A percentile compares a stretch with the other conserved stretches of the same genome.
phyloP scores from a whole-genome alignment of 176 grass and related monocot genomes.

The Puya raimondii region DNA sequence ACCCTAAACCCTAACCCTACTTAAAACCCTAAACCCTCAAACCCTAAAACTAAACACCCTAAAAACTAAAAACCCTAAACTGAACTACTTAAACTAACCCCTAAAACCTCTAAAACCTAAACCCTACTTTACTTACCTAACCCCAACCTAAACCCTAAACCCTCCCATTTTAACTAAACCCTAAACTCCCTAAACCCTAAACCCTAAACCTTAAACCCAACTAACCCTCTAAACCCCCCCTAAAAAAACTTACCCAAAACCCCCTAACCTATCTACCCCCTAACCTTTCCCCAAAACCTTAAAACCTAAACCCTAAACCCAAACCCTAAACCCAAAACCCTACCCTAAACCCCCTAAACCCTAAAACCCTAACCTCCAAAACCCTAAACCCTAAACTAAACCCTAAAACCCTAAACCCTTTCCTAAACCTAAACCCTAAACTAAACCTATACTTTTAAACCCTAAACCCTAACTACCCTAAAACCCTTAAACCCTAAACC shows the following conservation, averaged over 20 bases:
- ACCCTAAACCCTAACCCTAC: not conserved
- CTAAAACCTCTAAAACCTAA: conserved; percentile 12
- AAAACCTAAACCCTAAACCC: not conserved
- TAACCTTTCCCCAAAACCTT: not conserved
- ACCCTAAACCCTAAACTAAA: not conserved
- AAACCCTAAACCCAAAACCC: conserved; percentile 20
- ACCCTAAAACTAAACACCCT: no score
- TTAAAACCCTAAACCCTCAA: conserved; percentile 27
- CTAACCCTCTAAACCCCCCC: conserved; percentile 18
- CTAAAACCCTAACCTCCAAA: conserved; percentile 3
- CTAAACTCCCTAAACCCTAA: conserved; percentile 15
- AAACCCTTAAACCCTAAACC: conserved; percentile 11
- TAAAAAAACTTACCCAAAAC: conserved; percentile 23
- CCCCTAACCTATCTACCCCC: conserved; percentile 22
- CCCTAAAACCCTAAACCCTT: conserved; percentile 10
- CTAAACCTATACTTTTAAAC: not conserved
- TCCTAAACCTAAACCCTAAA: conserved; percentile 4
- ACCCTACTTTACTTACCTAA: conserved; percentile 5
- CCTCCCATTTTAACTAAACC: not conserved
- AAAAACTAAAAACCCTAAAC: conserved; percentile 12
- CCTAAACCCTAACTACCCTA: conserved; percentile 14
- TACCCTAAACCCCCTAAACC: conserved; percentile 17
- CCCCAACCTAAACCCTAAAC: conserved; percentile 13
- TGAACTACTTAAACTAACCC: conserved; percentile 7
- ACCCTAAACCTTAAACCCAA: conserved; percentile 18